Conservation (phyloP, 495 filamentous ascomycete species). For the Chaetomium tenue region DNA sequence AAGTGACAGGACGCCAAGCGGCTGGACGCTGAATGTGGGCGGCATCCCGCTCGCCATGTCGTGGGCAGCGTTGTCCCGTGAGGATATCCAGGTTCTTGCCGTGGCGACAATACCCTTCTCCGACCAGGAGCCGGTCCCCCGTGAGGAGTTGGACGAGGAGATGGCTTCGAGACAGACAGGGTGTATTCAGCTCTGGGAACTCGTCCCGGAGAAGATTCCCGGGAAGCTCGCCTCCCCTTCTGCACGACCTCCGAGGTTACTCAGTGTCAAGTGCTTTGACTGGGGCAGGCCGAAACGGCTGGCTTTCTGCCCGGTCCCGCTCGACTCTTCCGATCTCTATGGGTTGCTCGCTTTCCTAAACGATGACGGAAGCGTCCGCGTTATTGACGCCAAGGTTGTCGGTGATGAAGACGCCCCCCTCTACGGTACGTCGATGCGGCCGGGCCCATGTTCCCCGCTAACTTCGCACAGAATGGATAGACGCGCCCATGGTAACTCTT, state of each 20-base stretch:
- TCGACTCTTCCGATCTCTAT: conserved; percentile 27
- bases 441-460: conserved; percentile 14
- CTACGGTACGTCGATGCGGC: conserved; percentile 37
- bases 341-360: conserved; percentile 44
- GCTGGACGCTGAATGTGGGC: conserved; percentile 48
- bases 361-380: conserved; percentile 43
- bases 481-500: conserved; percentile 42
- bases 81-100: conserved; percentile 43
- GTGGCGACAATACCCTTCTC: conserved; percentile 46
- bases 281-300: conserved; percentile 46
- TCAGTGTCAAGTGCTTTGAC: conserved; percentile 37
- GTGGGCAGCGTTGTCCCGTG: conserved; percentile 43
- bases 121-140: conserved; percentile 39
- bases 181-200: conserved; percentile 47
- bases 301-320: conserved; percentile 46
- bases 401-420: conserved; percentile 24
- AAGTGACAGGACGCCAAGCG: conserved; percentile 28
- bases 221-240: conserved; percentile 26
- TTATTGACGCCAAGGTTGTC: conserved; percentile 40
- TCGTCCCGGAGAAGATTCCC: conserved; percentile 26
- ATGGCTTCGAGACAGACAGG: conserved; percentile 30
- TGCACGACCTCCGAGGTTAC: conserved; percentile 30
- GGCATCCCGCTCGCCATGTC: conserved; percentile 45
- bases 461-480: conserved; percentile 39
- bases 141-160: conserved; percentile 26